These are phyloP conservation scores for Austropuccinia psidii DNA, from an alignment of 1,284 basidiomycete genomes.

Conservation along the genomic window DNA sequence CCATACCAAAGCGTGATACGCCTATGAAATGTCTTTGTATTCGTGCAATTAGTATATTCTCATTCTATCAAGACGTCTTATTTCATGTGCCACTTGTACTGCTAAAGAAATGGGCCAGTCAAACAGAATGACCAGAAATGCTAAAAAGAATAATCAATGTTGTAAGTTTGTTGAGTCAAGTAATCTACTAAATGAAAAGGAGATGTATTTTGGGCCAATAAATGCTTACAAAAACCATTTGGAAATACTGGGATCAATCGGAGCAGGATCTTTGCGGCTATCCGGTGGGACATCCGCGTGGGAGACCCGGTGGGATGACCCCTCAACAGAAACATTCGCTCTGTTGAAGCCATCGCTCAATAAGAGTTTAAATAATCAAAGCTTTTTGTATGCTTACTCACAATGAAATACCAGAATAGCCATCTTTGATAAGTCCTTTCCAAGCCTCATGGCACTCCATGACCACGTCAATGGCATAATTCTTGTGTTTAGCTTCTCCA, in stretches of 20 bases:
- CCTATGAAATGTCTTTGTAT: too few relatives aligned
- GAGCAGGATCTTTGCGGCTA: conserved; percentile 51
- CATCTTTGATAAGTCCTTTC: conserved; percentile 83
- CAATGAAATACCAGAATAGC: conserved; percentile 59
- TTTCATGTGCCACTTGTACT: too few relatives aligned
- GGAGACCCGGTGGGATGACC: conserved; percentile 63
- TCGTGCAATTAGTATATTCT: too few relatives aligned
- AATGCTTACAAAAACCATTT: conserved; percentile 47
- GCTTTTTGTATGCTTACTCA: conserved; percentile 58
- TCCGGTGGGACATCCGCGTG: conserved; percentile 70
- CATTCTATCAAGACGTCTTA: too few relatives aligned
- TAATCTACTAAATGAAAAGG: background rate
- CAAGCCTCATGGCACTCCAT: conserved; percentile 98
- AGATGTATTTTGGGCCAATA: conserved; percentile 31
- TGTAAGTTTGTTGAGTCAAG: background rate
- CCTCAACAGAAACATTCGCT: conserved; percentile 58
- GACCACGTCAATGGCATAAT: conserved; percentile 97
- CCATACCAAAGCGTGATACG: too few relatives aligned
- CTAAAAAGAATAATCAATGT: background rate
- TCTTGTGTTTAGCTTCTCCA: conserved; percentile 99
- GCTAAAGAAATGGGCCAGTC: too few relatives aligned
- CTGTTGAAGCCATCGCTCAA: conserved; percentile 53
- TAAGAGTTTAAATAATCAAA: background rate
- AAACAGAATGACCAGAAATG: conserved; percentile 35
- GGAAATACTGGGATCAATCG: conserved; percentile 47